phyloP scores from a whole-genome alignment of 2,329 filamentous ascomycete species.

The Pseudocercospora pini-densiflorae region DNA sequence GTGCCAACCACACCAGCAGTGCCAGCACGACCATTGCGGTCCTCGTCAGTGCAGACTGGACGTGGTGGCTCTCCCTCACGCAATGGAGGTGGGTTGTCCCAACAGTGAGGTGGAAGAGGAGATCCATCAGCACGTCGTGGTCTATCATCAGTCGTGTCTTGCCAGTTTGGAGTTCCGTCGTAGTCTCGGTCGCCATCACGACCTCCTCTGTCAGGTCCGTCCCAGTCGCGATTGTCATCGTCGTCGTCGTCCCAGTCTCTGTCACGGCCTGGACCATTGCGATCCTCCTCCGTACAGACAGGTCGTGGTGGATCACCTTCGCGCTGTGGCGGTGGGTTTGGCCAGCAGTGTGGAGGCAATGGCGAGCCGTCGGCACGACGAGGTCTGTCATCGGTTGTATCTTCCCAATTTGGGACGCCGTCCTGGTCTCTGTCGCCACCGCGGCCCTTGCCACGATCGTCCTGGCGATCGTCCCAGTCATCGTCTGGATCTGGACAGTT shows the following conservation, averaged over 20 bases:
- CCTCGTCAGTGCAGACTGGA: constrained; percentile 3
- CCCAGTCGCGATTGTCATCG: background rate
- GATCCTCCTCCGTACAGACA: background rate
- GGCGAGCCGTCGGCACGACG: background rate
- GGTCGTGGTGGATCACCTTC: background rate
- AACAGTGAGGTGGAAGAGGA: background rate
- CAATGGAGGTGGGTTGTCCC: background rate
- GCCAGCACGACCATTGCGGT: background rate
- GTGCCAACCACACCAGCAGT: background rate
- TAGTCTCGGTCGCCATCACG: background rate
- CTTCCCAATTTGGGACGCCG: background rate
- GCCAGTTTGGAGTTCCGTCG: background rate
- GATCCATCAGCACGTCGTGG: background rate
- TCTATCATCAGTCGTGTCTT: constrained; percentile 3
- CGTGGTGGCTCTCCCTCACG: background rate
- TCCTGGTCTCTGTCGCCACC: background rate
- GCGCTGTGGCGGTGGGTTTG: background rate
- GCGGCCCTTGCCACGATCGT: background rate
- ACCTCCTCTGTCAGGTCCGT: background rate
- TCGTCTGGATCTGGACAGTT: background rate
- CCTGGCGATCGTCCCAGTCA: constrained; percentile 1
- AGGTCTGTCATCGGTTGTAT: background rate
- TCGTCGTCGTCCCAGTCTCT: background rate
- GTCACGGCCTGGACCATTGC: background rate
- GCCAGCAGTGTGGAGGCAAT: background rate